Percentiles rank a stretch among this genome's conserved stretches.
These are phyloP conservation scores for Aquanectria penicillioides DNA, from an alignment of 2,329 filamentous ascomycete genomes.

Conservation along the genomic window DNA sequence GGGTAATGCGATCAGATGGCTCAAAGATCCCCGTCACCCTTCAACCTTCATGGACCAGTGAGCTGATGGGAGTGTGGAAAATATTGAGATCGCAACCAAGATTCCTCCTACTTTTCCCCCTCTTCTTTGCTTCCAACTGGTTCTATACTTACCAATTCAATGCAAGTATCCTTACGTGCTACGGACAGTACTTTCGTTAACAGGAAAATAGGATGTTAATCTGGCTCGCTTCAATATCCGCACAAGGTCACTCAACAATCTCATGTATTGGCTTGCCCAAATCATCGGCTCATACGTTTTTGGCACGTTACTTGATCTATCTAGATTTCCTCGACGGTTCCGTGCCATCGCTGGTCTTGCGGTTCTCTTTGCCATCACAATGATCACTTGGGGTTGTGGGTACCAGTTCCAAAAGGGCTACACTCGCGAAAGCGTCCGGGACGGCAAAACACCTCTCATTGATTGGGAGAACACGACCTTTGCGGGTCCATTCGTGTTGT, in stretches of 20 bases:
- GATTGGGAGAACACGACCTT: neutral
- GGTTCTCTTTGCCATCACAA: neutral
- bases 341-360: neutral
- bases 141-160: conserved; percentile 6
- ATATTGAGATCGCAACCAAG: neutral
- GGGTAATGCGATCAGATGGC: neutral
- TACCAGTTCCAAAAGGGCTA: conserved; percentile 5
- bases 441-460: neutral
- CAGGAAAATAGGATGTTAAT: neutral
- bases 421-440: neutral
- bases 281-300: neutral
- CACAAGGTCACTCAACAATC: conserved; percentile 7
- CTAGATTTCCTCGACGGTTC: neutral
- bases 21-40: neutral
- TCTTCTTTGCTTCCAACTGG: conserved; percentile 4
- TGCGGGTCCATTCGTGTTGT: neutral
- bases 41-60: neutral
- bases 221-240: neutral
- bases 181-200: neutral
- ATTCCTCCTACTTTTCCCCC: neutral
- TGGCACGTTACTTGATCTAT: neutral
- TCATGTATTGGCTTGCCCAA: conserved; percentile 6
- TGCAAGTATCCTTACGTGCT: neutral
- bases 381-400: conserved; percentile 7
- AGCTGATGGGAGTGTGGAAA: neutral